Evolutionary conservation across 371 early-diverging fungal genomes (phyloP).

Genomic region (Globomyces sp.): DNA sequence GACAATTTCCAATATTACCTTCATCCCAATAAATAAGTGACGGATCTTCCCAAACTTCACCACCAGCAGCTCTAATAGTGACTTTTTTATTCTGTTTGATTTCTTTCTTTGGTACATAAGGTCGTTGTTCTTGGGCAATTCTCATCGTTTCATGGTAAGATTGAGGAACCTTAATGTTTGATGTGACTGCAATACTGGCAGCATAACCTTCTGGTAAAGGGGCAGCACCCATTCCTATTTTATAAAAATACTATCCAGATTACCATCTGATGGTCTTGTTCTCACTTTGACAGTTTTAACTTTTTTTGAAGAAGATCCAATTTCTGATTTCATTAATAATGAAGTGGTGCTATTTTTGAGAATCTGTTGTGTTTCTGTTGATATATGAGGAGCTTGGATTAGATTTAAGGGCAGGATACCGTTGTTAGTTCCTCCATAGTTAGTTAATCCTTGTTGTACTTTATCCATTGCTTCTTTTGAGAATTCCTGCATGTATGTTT

Average conservation of each 20-base stretch:
- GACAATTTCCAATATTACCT: slow-evolving; percentile 39
- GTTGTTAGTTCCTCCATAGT: background rate
- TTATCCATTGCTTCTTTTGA: background rate
- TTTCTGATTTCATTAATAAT: background rate
- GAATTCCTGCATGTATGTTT: too few species aligned
- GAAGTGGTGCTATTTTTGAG: background rate
- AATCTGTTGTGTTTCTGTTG: background rate
- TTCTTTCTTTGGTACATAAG: background rate
- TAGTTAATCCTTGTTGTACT: background rate
- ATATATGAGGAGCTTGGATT: background rate
- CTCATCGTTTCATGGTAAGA: background rate
- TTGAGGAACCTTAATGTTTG: background rate
- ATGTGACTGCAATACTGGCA: background rate
- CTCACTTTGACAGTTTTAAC: background rate
- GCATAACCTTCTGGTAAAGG: slow-evolving; percentile 12
- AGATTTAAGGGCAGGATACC: background rate
- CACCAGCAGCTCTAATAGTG: slow-evolving; percentile 50
- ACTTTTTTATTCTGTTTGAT: background rate
- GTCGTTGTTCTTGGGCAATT: slow-evolving; percentile 7
- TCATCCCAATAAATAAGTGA: slow-evolving; percentile 87
- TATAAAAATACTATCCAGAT: background rate
- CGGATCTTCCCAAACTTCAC: slow-evolving; percentile 93
- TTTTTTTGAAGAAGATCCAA: background rate
- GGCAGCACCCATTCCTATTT: background rate
- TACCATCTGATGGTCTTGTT: background rate